These are phyloP conservation scores for Collybia sordida DNA, from an alignment of 768 basidiomycete genomes.

Conservation along the genomic window DNA sequence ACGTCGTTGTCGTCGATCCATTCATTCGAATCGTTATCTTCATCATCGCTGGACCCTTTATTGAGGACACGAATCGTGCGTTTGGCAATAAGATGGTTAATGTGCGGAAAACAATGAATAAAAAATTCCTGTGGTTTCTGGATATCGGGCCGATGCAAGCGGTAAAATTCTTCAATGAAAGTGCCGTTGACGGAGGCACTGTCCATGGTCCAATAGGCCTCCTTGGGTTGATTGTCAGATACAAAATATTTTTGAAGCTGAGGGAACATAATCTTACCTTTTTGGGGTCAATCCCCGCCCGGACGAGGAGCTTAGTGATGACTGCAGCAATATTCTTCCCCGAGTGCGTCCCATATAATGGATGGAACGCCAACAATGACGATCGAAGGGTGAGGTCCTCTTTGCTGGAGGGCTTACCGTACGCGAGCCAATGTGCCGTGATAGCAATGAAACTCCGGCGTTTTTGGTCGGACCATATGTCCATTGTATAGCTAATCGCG, in stretches of 20 bases:
- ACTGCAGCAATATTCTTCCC: slow-evolving; percentile 8
- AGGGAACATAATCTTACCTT: not conserved
- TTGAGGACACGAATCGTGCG: slow-evolving; percentile 7
- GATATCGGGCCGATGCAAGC: not conserved
- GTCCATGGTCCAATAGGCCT: slow-evolving; percentile 12
- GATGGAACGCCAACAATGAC: slow-evolving; percentile 14
- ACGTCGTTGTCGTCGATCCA: not conserved
- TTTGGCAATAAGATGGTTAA: slow-evolving; percentile 14
- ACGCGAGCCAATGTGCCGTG: slow-evolving; percentile 17
- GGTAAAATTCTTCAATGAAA: not conserved
- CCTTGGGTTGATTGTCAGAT: not conserved
- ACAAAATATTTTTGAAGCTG: not conserved
- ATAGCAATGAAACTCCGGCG: slow-evolving; percentile 10
- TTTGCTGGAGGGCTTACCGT: not conserved
- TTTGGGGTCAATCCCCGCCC: slow-evolving; percentile 3
- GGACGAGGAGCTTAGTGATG: slow-evolving; percentile 1
- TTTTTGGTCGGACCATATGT: slow-evolving; percentile 15
- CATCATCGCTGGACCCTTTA: too few species aligned
- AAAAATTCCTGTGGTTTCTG: slow-evolving; percentile 1
- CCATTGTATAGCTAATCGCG: slow-evolving; percentile 11
- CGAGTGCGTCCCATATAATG: slow-evolving; percentile 11
- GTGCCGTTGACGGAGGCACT: slow-evolving; percentile 17
- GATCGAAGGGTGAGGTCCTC: slow-evolving; percentile 4
- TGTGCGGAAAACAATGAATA: slow-evolving; percentile 20
- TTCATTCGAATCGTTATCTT: not conserved